A percentile compares a stretch with the other conserved stretches of the same genome.
Evolutionary conservation across 768 basidiomycete species (phyloP).

Genomic region (Glaciozyma antarctica): DNA sequence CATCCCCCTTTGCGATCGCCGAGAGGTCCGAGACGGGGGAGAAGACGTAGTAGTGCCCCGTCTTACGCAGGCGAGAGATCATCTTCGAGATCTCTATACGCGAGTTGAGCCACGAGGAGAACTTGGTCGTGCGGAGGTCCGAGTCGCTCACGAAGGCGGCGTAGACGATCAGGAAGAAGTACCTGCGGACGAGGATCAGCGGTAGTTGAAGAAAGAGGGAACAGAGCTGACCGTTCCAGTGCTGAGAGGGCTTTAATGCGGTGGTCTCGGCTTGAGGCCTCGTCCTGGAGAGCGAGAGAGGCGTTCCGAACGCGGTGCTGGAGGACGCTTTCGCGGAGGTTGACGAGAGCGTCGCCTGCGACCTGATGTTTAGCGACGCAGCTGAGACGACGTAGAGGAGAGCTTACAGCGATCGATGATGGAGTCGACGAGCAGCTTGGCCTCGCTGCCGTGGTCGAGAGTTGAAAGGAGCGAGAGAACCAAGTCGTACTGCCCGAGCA

Average conservation of each 20-base stretch:
- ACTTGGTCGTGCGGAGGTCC: conserved; percentile 39
- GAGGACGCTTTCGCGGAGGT: conserved; percentile 81
- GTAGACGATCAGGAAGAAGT: conserved; percentile 91
- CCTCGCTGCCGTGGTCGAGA: conserved; percentile 69
- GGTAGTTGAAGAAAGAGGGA: conserved; percentile 54
- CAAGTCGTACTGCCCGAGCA: conserved; percentile 83
- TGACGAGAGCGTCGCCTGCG: conserved; percentile 79
- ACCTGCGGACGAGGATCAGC: conserved; percentile 72
- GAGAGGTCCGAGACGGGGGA: conserved; percentile 83
- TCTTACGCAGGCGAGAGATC: conserved; percentile 34
- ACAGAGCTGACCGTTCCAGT: conserved; percentile 45
- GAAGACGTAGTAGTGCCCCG: conserved; percentile 77
- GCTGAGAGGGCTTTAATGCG: conserved; percentile 28
- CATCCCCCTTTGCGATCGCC: conserved; percentile 59
- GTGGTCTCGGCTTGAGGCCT: conserved; percentile 35
- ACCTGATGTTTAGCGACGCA: not conserved
- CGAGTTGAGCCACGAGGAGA: conserved; percentile 74
- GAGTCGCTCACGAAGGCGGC: conserved; percentile 63
- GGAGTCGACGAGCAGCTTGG: conserved; percentile 83
- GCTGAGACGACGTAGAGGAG: conserved; percentile 36
- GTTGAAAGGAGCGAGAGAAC: conserved; percentile 85
- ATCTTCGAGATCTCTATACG: conserved; percentile 78
- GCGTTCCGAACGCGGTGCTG: conserved; percentile 76
- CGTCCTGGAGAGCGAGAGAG: conserved; percentile 58
- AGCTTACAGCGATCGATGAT: conserved; percentile 65